Evolutionary conservation across 306 rosid genomes (phyloP), one percentile per base, ranked within the genome.

Genomic region (Herpetospermum pedunculosum): DNA sequence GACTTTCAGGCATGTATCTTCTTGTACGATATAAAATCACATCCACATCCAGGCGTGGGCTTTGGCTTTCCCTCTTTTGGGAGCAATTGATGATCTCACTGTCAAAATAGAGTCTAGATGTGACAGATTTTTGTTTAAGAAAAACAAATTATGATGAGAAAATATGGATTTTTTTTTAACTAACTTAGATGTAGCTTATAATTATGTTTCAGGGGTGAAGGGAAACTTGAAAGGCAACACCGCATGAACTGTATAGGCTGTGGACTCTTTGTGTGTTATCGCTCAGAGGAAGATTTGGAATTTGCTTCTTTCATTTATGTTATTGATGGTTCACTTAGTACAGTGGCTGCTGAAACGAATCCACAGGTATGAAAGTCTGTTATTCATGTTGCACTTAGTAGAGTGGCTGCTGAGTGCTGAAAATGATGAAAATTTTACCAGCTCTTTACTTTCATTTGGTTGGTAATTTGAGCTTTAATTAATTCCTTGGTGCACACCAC

Each of bases 341-440:
- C 96, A n/a, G 91, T 94, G 25, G 96, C 98, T 26, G 98, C 98
- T 54, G 98, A 94, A 84, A 94, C 98, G 77, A 94, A 94, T 74
- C 98, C 98, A 2, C 98, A 94, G 92, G 96, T 88, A 65, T 41
- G 59, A 13, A 14, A 44, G 4, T 41, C 6, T 26, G 53, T 26
- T 52, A 55, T n/a, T n/a, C n/a, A n/a, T n/a, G n/a, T n/a, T n/a
- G n/a, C n/a, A n/a, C n/a, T n/a, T n/a, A n/a, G n/a, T n/a, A n/a
- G n/a, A n/a, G n/a, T n/a, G n/a, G n/a, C n/a, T n/a, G n/a, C n/a
- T n/a, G n/a, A n/a, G n/a, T n/a, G n/a, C n/a, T n/a, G n/a, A n/a
- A 7, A 59, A 29, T 5, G 35, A 18, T 32, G 69, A 35, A 34
- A 62, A 46, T 6, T 32, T 30, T 29, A 30, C 12, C 12, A 6